Percentiles rank a stretch among this genome's conserved stretches.
Evolutionary conservation across 1,284 basidiomycete genomes (phyloP).

Genomic region (Fomitopsis schrenkii): DNA sequence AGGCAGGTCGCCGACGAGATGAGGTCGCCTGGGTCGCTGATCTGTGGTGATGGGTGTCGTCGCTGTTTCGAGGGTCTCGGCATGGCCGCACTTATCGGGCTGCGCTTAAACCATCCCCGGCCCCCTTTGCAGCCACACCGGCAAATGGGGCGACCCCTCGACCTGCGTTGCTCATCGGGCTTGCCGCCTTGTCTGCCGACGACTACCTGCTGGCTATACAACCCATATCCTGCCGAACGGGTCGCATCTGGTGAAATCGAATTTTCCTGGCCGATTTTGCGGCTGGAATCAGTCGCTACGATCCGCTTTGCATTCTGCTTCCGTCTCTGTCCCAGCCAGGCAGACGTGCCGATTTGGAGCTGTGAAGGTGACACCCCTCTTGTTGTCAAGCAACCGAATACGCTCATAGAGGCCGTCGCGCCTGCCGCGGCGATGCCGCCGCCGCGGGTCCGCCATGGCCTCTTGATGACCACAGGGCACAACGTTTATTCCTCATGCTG

Average conservation of each 20-base stretch:
- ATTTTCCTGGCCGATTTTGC: neutral
- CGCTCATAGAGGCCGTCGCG: neutral
- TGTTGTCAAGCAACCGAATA: neutral
- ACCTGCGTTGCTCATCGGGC: neutral
- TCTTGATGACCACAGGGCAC: neutral
- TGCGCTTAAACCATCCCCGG: conserved; percentile 1
- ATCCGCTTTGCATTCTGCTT: neutral
- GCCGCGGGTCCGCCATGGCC: no score
- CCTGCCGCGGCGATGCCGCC: no score
- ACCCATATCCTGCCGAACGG: no score
- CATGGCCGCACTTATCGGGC: neutral
- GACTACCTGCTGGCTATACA: neutral
- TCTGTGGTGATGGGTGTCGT: neutral
- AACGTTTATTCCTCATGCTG: no score
- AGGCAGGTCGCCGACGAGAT: neutral
- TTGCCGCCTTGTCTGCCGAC: neutral
- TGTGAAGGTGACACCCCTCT: no score
- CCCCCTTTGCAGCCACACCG: neutral
- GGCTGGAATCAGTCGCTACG: neutral
- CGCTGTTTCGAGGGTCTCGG: neutral
- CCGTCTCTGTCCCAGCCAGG: no score
- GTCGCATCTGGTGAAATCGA: neutral
- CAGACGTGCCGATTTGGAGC: neutral
- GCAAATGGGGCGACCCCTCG: neutral
- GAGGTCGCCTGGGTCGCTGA: neutral